Percentiles rank a stretch among this genome's conserved stretches.
Evolutionary conservation across 371 early-diverging fungal species (phyloP).

Genomic region (Coemansia sp.): DNA sequence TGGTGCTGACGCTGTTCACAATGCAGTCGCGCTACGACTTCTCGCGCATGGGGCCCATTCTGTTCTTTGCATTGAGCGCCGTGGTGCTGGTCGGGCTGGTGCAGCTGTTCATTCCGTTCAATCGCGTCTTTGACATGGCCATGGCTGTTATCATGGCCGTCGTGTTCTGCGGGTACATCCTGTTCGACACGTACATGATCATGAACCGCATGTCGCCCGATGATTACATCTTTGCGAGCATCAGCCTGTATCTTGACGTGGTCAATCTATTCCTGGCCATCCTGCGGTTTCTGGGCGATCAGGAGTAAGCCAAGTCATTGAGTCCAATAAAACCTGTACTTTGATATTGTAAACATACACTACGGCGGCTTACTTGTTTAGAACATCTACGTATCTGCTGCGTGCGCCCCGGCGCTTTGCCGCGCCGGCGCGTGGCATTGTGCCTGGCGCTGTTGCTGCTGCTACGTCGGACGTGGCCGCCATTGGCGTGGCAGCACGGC

Average conservation of each 20-base stretch:
- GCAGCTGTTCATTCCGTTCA: slow-evolving; percentile 74
- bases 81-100: slow-evolving; percentile 64
- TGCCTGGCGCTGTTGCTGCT: too few relatives aligned
- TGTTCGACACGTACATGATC: slow-evolving; percentile 71
- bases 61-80: slow-evolving; percentile 62
- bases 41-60: slow-evolving; percentile 62
- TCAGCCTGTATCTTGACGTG: slow-evolving; percentile 75
- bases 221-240: slow-evolving; percentile 75
- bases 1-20: slow-evolving; percentile 74
- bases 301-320: slow-evolving; percentile 23
- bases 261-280: slow-evolving; percentile 78
- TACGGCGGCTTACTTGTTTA: slow-evolving; percentile 26
- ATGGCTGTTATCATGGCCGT: slow-evolving; percentile 63
- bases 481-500: slow-evolving; percentile 35
- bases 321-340: neutral
- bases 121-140: slow-evolving; percentile 59
- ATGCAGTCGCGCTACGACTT: slow-evolving; percentile 75
- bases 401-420: slow-evolving; percentile 53
- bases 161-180: slow-evolving; percentile 71
- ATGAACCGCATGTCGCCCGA: slow-evolving; percentile 71
- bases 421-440: slow-evolving; percentile 4
- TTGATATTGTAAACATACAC: neutral
- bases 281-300: slow-evolving; percentile 58
- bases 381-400: slow-evolving; percentile 53
- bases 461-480: slow-evolving; percentile 3